Conservation (phyloP, 2,329 filamentous ascomycete species). For the Aaosphaeria arxii region DNA sequence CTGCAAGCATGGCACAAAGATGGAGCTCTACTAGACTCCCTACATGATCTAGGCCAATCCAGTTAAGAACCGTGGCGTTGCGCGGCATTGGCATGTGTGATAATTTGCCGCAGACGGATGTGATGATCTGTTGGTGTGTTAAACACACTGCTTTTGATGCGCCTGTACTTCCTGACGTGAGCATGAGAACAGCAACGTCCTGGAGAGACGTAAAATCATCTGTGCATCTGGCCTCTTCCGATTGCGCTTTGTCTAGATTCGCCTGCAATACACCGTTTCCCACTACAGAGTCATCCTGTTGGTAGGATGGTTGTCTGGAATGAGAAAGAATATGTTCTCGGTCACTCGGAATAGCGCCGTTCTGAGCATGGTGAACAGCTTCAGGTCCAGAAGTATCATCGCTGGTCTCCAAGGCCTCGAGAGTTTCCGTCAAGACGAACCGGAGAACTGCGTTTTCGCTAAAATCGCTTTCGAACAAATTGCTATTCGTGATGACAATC, state of each 20-base stretch:
- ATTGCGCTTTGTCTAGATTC: not conserved
- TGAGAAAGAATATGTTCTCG: not conserved
- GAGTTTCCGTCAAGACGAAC: too few relatives aligned
- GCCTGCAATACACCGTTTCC: not conserved
- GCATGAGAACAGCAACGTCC: conserved; percentile 31
- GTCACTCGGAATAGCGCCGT: not conserved
- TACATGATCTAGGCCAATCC: conserved; percentile 55
- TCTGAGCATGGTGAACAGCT: not conserved
- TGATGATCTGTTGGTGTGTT: conserved; percentile 43
- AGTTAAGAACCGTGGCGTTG: conserved; percentile 38
- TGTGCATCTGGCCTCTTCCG: not conserved
- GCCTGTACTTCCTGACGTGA: conserved; percentile 55
- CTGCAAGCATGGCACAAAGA: conserved; percentile 45
- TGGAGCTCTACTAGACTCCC: conserved; percentile 53
- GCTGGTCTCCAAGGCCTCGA: not conserved
- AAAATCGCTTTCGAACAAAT: too few relatives aligned
- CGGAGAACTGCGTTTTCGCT: too few relatives aligned
- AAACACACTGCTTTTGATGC: conserved; percentile 51
- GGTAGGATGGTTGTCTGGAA: not conserved
- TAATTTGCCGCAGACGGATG: conserved; percentile 42
- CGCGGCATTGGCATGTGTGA: conserved; percentile 1
- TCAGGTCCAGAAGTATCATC: not conserved
- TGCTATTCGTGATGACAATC: not conserved
- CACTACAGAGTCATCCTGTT: not conserved
- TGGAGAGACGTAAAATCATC: not conserved